phyloP scores from a whole-genome alignment of 331 rosid genomes.

The Dryas integrifolia region DNA sequence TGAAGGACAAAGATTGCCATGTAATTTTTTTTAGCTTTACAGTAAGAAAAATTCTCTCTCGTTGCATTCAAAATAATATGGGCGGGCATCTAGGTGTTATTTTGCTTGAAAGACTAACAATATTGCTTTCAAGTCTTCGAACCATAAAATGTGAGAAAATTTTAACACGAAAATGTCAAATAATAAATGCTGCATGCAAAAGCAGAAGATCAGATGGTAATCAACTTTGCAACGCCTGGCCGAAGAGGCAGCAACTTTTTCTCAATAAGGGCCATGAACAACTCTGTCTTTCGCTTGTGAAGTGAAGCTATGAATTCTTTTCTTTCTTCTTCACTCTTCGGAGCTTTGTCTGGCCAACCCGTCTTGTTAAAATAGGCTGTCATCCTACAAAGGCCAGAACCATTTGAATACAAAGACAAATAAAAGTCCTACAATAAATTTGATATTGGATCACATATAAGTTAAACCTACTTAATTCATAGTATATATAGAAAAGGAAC shows the following conservation, averaged over 20 bases:
- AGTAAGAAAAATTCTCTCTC: no score
- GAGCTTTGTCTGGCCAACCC: slow-evolving; percentile 94
- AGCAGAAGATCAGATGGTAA: slow-evolving; percentile 41
- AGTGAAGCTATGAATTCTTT: slow-evolving; percentile 84
- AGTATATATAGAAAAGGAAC: neutral
- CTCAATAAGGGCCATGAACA: slow-evolving; percentile 95
- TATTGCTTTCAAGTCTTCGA: neutral
- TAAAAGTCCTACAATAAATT: neutral
- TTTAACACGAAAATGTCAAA: neutral
- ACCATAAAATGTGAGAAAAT: neutral
- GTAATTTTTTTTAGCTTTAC: no score
- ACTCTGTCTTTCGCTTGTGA: slow-evolving; percentile 89
- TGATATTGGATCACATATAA: neutral
- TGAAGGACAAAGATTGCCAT: no score
- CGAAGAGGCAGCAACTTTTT: slow-evolving; percentile 93
- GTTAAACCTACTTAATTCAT: neutral
- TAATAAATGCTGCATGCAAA: neutral
- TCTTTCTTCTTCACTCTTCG: slow-evolving; percentile 66
- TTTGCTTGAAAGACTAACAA: no score
- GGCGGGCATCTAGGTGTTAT: no score
- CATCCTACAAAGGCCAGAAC: slow-evolving; percentile 58
- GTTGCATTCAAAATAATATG: no score
- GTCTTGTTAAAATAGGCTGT: slow-evolving; percentile 87
- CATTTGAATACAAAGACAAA: slow-evolving; percentile 2
- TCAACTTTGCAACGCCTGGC: slow-evolving; percentile 96